A percentile compares a stretch with the other conserved stretches of the same genome.
Evolutionary conservation across 202 grass and related monocot species (phyloP).

Genomic region (Zoysia matrella): DNA sequence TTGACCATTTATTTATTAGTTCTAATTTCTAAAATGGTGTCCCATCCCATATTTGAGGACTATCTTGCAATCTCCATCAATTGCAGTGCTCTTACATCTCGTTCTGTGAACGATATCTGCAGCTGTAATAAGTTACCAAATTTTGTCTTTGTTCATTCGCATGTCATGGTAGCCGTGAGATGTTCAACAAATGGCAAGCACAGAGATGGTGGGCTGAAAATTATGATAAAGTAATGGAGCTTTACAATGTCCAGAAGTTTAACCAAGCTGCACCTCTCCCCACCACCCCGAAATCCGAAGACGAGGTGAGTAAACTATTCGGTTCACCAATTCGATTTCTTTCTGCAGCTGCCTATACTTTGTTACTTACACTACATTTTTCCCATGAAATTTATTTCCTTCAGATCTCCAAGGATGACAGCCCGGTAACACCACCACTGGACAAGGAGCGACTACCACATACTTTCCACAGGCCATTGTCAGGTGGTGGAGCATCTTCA

Average conservation of each 20-base stretch:
- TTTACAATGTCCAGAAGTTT: conserved; percentile 87
- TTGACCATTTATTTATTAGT: not conserved
- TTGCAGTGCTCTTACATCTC: not conserved
- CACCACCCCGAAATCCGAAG: conserved; percentile 69
- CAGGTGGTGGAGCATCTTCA: conserved; percentile 54
- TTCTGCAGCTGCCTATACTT: not conserved
- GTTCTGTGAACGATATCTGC: conserved; percentile 14
- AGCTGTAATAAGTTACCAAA: conserved; percentile 17
- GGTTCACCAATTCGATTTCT: not conserved
- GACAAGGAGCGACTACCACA: conserved; percentile 60
- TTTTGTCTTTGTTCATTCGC: not conserved
- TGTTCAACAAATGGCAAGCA: conserved; percentile 85
- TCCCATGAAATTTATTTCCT: conserved; percentile 2
- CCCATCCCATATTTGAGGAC: not conserved
- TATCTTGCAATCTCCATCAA: conserved; percentile 1
- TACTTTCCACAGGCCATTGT: conserved; percentile 50
- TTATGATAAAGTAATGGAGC: conserved; percentile 81
- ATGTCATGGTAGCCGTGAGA: conserved; percentile 58
- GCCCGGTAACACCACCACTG: conserved; percentile 65
- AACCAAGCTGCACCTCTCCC: conserved; percentile 65
- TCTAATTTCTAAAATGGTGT: not conserved
- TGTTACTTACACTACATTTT: not conserved
- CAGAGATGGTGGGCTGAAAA: conserved; percentile 90
- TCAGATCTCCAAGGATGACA: conserved; percentile 68
- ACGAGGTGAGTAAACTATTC: conserved; percentile 48